These are phyloP conservation scores for Xylariaceae sp. DNA, from an alignment of 2,329 filamentous ascomycete species.

Conservation along the genomic window DNA sequence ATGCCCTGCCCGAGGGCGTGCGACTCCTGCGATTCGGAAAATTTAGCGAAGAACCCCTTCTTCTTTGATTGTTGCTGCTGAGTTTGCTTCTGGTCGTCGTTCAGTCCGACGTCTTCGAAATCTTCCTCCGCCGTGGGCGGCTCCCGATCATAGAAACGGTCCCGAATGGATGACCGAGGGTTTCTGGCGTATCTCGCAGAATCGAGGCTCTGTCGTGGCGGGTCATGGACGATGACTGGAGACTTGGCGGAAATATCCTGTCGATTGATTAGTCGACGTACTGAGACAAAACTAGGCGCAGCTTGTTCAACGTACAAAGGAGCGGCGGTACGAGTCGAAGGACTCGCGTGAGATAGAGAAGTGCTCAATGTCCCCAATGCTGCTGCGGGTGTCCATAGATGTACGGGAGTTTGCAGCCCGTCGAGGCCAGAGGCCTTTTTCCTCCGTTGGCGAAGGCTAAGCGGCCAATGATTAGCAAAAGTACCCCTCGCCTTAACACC, in stretches of 20 bases:
- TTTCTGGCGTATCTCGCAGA: constrained; percentile 60
- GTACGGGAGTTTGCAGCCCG: constrained; percentile 46
- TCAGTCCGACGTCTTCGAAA: constrained; percentile 87
- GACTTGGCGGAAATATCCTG: constrained; percentile 84
- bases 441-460: constrained; percentile 83
- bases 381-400: constrained; percentile 49
- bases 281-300: too few relatives aligned
- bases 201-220: constrained; percentile 73
- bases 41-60: constrained; percentile 73
- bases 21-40: constrained; percentile 53
- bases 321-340: constrained; percentile 92
- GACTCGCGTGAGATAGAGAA: constrained; percentile 96
- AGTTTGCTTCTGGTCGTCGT: constrained; percentile 64
- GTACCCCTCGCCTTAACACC: too few relatives aligned
- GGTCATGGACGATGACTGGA: constrained; percentile 59
- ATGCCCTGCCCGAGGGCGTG: constrained; percentile 25
- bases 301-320: constrained; percentile 77
- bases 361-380: constrained; percentile 77
- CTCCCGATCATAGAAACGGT: constrained; percentile 53
- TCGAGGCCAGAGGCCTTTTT: constrained; percentile 71
- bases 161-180: constrained; percentile 55
- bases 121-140: constrained; percentile 67
- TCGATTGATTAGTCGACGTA: too few relatives aligned
- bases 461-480: constrained; percentile 25
- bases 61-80: constrained; percentile 54